Conservation (phyloP, 768 basidiomycete species). For the Boletus vinaceobasis region DNA sequence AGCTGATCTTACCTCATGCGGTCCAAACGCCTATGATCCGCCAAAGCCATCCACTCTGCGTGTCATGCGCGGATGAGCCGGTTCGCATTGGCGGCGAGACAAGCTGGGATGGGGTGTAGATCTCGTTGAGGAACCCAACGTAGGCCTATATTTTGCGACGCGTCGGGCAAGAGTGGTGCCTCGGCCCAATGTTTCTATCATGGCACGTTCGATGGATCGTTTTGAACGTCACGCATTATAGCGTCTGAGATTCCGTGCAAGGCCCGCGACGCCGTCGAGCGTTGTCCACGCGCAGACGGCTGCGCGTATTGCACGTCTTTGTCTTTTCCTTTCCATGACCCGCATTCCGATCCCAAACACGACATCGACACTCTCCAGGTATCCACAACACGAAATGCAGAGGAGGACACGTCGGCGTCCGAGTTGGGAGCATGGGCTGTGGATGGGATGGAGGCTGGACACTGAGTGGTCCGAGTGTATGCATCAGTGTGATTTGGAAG, state of each 20-base stretch:
- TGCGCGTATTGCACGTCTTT: constrained; percentile 59
- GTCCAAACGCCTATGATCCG: constrained; percentile 55
- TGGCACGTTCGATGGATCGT: constrained; percentile 39
- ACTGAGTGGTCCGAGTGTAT: not conserved
- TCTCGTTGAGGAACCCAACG: not conserved
- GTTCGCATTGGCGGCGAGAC: constrained; percentile 59
- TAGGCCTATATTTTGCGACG: constrained; percentile 81
- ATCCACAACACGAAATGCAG: constrained; percentile 55
- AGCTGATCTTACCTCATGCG: constrained; percentile 49
- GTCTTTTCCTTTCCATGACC: not conserved
- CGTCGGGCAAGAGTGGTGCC: constrained; percentile 64
- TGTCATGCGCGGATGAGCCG: constrained; percentile 80
- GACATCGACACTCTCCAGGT: constrained; percentile 42
- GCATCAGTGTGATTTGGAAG: not conserved
- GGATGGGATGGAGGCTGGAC: constrained; percentile 48
- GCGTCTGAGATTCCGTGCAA: constrained; percentile 54
- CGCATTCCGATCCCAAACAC: not conserved
- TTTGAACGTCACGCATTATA: constrained; percentile 26
- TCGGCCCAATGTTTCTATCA: constrained; percentile 82
- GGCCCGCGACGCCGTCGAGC: constrained; percentile 54
- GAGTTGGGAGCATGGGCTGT: constrained; percentile 63
- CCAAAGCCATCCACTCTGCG: constrained; percentile 83
- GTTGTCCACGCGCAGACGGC: constrained; percentile 66
- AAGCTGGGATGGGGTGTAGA: not conserved
- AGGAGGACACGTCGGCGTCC: constrained; percentile 68